Percentiles rank a stretch among this genome's conserved stretches.
Conservation (phyloP, 2,329 filamentous ascomycete genomes). For the Colletotrichum tropicale region DNA sequence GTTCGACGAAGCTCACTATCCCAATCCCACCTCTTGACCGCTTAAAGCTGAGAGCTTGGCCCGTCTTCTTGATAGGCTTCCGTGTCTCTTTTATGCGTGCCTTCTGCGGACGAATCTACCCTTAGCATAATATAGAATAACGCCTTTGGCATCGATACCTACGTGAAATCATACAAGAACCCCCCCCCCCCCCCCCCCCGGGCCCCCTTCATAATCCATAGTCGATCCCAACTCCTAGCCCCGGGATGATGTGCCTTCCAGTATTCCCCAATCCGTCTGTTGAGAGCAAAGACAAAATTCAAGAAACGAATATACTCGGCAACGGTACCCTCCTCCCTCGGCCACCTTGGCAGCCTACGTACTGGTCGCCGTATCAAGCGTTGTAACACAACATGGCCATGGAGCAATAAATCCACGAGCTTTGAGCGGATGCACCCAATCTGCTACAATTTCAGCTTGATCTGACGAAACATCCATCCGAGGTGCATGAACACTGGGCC, state of each 20-base stretch:
- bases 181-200: too few relatives aligned
- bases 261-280: rapidly evolving
- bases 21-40: neutral
- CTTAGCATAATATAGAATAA: neutral
- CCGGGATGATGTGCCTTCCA: rapidly evolving
- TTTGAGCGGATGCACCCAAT: neutral
- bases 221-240: neutral
- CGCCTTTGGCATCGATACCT: neutral
- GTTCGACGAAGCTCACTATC: rapidly evolving
- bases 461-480: neutral
- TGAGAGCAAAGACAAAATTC: neutral
- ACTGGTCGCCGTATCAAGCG: neutral
- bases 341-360: neutral
- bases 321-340: neutral
- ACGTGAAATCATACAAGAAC: neutral
- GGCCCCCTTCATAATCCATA: neutral
- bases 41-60: neutral
- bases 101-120: neutral
- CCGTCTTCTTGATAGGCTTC: neutral
- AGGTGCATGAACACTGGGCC: neutral
- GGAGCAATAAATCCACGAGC: neutral
- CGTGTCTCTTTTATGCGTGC: neutral
- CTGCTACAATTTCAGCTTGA: neutral
- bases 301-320: neutral
- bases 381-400: neutral